Conservation (phyloP, 2,329 filamentous ascomycete genomes). For the Cercospora zeae-maydis region DNA sequence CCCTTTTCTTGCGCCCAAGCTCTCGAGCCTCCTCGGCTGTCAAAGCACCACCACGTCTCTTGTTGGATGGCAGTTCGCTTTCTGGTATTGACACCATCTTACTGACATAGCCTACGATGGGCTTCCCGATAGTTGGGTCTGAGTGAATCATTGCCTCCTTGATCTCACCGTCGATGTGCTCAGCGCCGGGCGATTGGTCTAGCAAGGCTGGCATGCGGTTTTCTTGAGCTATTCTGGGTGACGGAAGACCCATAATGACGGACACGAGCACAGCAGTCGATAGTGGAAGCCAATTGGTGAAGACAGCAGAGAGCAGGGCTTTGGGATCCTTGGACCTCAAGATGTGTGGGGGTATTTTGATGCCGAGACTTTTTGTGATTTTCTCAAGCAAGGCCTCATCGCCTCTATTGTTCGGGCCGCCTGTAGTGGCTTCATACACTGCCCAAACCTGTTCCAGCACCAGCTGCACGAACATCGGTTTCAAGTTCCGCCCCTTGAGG, state of each 20-base stretch:
- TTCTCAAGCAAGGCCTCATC: slow-evolving; percentile 83
- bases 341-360: slow-evolving; percentile 81
- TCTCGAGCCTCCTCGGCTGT: slow-evolving; percentile 88
- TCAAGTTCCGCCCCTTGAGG: slow-evolving; percentile 83
- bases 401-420: slow-evolving; percentile 76
- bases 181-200: slow-evolving; percentile 71
- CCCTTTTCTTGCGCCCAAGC: slow-evolving; percentile 79
- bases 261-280: slow-evolving; percentile 92
- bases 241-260: slow-evolving; percentile 87
- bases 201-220: slow-evolving; percentile 76
- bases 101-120: slow-evolving; percentile 90
- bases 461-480: slow-evolving; percentile 96
- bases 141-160: slow-evolving; percentile 81
- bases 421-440: slow-evolving; percentile 84
- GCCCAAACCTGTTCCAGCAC: slow-evolving; percentile 96
- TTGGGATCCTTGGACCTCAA: slow-evolving; percentile 78
- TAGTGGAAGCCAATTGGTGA: slow-evolving; percentile 84
- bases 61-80: slow-evolving; percentile 86
- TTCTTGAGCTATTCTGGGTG: slow-evolving; percentile 74
- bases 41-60: slow-evolving; percentile 65
- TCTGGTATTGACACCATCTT: slow-evolving; percentile 97
- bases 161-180: slow-evolving; percentile 64
- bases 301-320: slow-evolving; percentile 78
- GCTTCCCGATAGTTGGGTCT: slow-evolving; percentile 64
- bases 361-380: slow-evolving; percentile 84